Evolutionary conservation across 2,329 filamentous ascomycete species (phyloP).

Genomic region (Talaromyces funiculosus): DNA sequence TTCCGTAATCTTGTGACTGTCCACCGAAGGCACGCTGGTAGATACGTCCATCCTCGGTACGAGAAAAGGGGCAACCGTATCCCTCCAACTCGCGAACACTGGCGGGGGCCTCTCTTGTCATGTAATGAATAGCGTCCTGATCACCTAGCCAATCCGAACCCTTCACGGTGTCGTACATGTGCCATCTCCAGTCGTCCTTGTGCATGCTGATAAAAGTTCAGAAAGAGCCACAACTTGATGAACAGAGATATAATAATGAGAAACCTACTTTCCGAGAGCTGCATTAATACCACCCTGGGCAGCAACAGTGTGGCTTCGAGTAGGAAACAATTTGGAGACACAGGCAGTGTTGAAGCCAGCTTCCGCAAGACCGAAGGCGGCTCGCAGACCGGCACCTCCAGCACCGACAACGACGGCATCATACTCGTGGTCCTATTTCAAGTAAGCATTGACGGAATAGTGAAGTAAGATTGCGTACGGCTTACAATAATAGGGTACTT

Average conservation of each 20-base stretch:
- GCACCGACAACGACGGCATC: constrained; percentile 82
- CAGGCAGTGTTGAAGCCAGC: constrained; percentile 61
- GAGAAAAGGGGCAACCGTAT: constrained; percentile 87
- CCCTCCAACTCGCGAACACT: constrained; percentile 94
- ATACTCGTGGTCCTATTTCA: constrained; percentile 77
- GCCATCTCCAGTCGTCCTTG: constrained; percentile 97
- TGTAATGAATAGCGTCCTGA: constrained; percentile 97
- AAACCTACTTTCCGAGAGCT: constrained; percentile 41
- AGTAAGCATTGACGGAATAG: constrained; percentile 15
- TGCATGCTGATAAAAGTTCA: constrained; percentile 67
- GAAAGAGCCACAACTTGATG: background rate
- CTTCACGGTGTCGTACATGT: constrained; percentile 99
- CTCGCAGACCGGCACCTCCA: constrained; percentile 58
- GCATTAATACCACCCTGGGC: constrained; percentile 59
- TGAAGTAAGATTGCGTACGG: background rate
- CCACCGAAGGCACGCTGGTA: constrained; percentile 99
- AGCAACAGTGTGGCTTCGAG: constrained; percentile 60
- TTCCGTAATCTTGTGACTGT: constrained; percentile 89
- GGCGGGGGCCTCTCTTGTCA: constrained; percentile 88
- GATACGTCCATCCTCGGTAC: constrained; percentile 94
- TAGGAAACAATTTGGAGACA: constrained; percentile 60
- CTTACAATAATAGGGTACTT: constrained; percentile 89
- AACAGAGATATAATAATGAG: background rate
- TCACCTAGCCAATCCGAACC: constrained; percentile 96
- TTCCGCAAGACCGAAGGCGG: constrained; percentile 59